These are phyloP conservation scores for Arabis alpina DNA, from an alignment of 345 rosid species.

Conservation along the genomic window DNA sequence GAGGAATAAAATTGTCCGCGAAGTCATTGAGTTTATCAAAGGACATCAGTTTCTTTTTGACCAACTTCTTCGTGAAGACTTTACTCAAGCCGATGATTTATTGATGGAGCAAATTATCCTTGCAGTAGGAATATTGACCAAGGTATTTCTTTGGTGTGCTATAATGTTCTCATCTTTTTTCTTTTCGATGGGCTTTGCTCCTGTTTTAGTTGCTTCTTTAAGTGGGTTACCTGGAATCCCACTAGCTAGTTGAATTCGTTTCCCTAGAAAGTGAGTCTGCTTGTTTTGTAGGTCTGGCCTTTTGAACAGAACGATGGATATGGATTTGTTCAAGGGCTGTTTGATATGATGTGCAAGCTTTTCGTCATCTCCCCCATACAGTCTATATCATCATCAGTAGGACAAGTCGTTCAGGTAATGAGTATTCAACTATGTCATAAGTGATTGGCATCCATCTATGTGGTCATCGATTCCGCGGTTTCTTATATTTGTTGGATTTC, in stretches of 20 bases:
- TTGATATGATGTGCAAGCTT: conserved; percentile 70
- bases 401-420: conserved; percentile 53
- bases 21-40: conserved; percentile 77
- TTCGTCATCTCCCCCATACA: conserved; percentile 56
- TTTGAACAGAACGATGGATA: conserved; percentile 80
- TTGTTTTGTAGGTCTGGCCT: conserved; percentile 80
- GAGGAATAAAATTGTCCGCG: conserved; percentile 86
- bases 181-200: conserved; percentile 19
- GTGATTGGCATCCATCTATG: conserved; percentile 21
- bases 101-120: conserved; percentile 88
- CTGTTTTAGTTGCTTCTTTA: conserved; percentile 11
- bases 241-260: conserved; percentile 18
- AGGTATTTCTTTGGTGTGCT: conserved; percentile 51
- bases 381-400: conserved; percentile 42
- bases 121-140: conserved; percentile 87
- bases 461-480: conserved; percentile 12
- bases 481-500: conserved; percentile 18
- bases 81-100: conserved; percentile 69
- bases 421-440: conserved; percentile 25
- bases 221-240: conserved; percentile 21
- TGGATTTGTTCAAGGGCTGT: conserved; percentile 92
- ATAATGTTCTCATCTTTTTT: neutral
- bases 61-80: conserved; percentile 79
- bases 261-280: conserved; percentile 19
- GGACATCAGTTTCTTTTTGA: conserved; percentile 79